Evolutionary conservation across 306 rosid genomes (phyloP), one percentile per base, ranked within the genome.

Genomic region (Quercus variabilis): DNA sequence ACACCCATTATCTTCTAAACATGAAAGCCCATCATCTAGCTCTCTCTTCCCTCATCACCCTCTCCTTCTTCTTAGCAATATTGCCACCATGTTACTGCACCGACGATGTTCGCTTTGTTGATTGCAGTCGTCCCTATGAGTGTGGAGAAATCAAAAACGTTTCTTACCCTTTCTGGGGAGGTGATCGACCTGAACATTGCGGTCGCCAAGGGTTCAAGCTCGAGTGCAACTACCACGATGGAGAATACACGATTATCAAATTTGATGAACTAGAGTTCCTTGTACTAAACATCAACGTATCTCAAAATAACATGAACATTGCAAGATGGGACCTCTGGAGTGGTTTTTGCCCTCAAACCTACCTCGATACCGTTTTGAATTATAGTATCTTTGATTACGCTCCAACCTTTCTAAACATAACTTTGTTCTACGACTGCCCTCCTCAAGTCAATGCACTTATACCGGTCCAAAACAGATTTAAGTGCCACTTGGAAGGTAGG

Each of bases 81-180:
- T 72, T 69, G 30, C 72, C 87, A 8, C 67, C 30, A 55, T 52
- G 30, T 30, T 30, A 23, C 9, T 71, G 73, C 77, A 56, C 23
- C 72, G 79, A 79, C 17, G 76, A 21, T 63, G 70, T 70, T 6
- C 6, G 0, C 1, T 88, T 73, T 81, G 3, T 73, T 43, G 51
- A 41, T 1, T 86, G 90, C 79, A 75, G 58, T 17, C 81, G 65
- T 13, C 81, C 86, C 38, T 77, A 79, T 51, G 35, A 14, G 17
- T 87, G 93, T 23, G 93, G 93, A 3, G 30, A 55, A 0, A 4
- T 83, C 76, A n/a, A 30, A 5, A 6, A 74, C 26, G 21, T 83
- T 43, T 20, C 49, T 3, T 87, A 78, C 67, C 93, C 93, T 46
- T 89, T 87, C 60, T 83, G 91, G 91, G 71, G 18, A 17, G 21